Evolutionary conservation across 768 basidiomycete species (phyloP).

Genomic region (Dioszegia hungarica): DNA sequence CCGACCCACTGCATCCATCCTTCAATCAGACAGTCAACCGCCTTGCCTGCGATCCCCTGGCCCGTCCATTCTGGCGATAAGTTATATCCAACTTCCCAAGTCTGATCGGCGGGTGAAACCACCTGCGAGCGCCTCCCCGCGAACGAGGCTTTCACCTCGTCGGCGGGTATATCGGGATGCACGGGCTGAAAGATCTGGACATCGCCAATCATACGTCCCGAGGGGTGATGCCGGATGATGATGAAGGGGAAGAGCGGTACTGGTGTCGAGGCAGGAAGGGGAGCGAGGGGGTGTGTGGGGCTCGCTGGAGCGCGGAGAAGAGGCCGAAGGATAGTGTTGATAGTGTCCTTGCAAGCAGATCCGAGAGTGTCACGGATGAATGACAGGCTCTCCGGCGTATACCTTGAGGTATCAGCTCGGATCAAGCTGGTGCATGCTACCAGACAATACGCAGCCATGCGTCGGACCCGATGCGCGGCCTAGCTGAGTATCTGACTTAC

Average conservation of each 20-base stretch:
- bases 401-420: neutral
- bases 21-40: neutral
- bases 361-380: neutral
- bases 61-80: constrained; percentile 6
- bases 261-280: neutral
- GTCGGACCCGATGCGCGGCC: neutral
- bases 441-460: neutral
- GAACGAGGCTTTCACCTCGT: neutral
- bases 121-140: neutral
- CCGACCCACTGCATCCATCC: constrained; percentile 8
- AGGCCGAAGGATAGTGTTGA: neutral
- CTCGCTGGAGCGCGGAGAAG: neutral
- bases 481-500: neutral
- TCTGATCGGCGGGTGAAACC: neutral
- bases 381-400: neutral
- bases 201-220: constrained; percentile 1
- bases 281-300: neutral
- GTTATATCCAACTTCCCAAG: constrained; percentile 9
- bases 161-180: neutral
- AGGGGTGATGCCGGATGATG: neutral
- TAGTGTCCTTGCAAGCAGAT: neutral
- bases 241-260: constrained; percentile 4
- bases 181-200: neutral
- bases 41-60: constrained; percentile 1
- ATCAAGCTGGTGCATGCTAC: too few species aligned